Percentiles rank a stretch among this genome's conserved stretches.
phyloP scores from a whole-genome alignment of 352 stramenopile genomes.

The Globisporangium parvum region DNA sequence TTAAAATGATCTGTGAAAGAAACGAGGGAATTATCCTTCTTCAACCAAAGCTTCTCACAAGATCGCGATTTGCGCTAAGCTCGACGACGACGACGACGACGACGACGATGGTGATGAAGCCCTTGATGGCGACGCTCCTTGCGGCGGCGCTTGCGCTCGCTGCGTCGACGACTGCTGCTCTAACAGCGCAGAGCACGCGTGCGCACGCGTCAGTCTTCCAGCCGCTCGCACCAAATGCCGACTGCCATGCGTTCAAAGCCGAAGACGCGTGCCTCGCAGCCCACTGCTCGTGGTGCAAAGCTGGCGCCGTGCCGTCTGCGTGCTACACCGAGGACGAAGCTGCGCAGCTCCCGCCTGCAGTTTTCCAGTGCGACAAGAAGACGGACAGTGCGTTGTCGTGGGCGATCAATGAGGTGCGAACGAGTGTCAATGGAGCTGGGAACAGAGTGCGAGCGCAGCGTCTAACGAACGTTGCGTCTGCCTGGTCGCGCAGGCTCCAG shows the following conservation, averaged over 20 bases:
- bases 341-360: slow-evolving; percentile 48
- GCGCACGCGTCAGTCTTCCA: slow-evolving; percentile 26
- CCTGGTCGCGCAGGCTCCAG: slow-evolving; percentile 13
- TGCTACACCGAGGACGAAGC: slow-evolving; percentile 73
- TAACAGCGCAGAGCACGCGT: neutral
- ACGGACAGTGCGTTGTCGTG: slow-evolving; percentile 17
- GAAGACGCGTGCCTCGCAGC: slow-evolving; percentile 43
- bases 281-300: slow-evolving; percentile 73
- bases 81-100: neutral
- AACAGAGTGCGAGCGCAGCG: neutral
- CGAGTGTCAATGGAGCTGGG: neutral
- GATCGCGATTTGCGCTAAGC: too few species aligned
- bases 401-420: slow-evolving; percentile 23
- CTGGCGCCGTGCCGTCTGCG: slow-evolving; percentile 68
- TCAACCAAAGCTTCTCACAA: too few species aligned
- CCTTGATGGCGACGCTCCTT: neutral
- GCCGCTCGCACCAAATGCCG: slow-evolving; percentile 7
- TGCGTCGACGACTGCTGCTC: neutral
- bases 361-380: slow-evolving; percentile 68
- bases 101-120: slow-evolving; percentile 5
- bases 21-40: too few species aligned
- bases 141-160: neutral
- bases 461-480: neutral
- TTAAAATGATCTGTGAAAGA: too few species aligned
- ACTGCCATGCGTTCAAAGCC: slow-evolving; percentile 47